Percentiles rank a stretch among this genome's conserved stretches.
These are phyloP conservation scores for Fusarium papillatum DNA, from an alignment of 2,329 filamentous ascomycete genomes.

Conservation along the genomic window DNA sequence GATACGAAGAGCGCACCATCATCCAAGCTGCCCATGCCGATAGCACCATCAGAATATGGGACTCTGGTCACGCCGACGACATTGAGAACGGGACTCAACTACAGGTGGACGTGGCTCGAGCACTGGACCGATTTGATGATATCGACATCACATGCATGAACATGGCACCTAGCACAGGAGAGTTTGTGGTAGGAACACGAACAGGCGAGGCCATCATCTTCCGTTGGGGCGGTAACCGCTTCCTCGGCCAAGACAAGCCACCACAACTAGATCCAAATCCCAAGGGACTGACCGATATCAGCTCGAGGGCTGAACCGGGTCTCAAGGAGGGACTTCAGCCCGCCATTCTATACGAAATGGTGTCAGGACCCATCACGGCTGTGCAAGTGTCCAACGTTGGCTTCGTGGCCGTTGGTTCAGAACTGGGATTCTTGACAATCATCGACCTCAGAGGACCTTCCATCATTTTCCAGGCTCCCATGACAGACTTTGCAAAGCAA, in stretches of 20 bases:
- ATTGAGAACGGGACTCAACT: constrained; percentile 88
- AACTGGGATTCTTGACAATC: constrained; percentile 83
- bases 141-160: constrained; percentile 85
- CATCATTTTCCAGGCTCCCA: constrained; percentile 82
- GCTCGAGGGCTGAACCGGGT: constrained; percentile 76
- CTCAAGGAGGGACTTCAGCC: constrained; percentile 88
- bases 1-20: constrained; percentile 87
- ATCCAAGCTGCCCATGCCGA: constrained; percentile 92
- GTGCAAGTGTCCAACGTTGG: constrained; percentile 92
- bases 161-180: constrained; percentile 84
- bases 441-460: constrained; percentile 90
- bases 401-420: constrained; percentile 89
- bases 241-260: constrained; percentile 72
- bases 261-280: constrained; percentile 69
- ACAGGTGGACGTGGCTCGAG: constrained; percentile 89
- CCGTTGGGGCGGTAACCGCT: constrained; percentile 86
- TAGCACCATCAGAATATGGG: constrained; percentile 93
- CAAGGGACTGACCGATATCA: constrained; percentile 82
- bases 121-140: constrained; percentile 83
- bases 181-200: constrained; percentile 85
- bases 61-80: constrained; percentile 91
- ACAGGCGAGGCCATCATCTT: constrained; percentile 91
- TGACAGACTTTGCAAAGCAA: constrained; percentile 81
- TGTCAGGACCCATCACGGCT: constrained; percentile 84
- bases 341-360: constrained; percentile 84